phyloP scores from a whole-genome alignment of 345 rosid genomes.

The Gossypium thurberi region DNA sequence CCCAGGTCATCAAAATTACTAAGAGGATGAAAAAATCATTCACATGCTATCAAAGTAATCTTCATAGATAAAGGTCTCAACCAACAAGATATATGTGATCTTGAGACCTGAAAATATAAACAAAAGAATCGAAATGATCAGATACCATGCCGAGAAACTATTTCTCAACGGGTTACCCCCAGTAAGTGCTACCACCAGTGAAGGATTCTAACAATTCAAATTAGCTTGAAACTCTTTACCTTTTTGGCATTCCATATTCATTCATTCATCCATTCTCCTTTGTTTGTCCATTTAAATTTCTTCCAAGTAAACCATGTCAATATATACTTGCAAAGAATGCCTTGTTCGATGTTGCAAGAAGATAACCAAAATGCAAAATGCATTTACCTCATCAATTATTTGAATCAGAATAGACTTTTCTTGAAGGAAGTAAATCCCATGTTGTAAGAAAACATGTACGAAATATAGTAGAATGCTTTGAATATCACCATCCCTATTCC shows the following conservation, averaged over 20 bases:
- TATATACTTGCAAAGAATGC: not conserved
- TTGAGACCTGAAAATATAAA: constrained; percentile 11
- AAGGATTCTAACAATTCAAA: not conserved
- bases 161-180: not conserved
- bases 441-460: not conserved
- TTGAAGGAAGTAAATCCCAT: too few relatives aligned
- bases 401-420: too few relatives aligned
- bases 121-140: not conserved
- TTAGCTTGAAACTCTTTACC: not conserved
- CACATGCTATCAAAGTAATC: constrained; percentile 21
- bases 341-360: not conserved
- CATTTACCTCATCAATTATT: not conserved
- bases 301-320: not conserved
- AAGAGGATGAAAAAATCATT: not conserved
- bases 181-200: not conserved
- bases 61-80: constrained; percentile 13
- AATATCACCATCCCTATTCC: not conserved
- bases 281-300: not conserved
- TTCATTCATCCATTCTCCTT: not conserved
- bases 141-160: not conserved
- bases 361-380: not conserved
- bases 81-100: constrained; percentile 6
- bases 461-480: not conserved
- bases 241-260: not conserved
- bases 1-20: constrained; percentile 7